Evolutionary conservation across 1,284 basidiomycete genomes (phyloP).

Genomic region (Leccinum pallidistipes): DNA sequence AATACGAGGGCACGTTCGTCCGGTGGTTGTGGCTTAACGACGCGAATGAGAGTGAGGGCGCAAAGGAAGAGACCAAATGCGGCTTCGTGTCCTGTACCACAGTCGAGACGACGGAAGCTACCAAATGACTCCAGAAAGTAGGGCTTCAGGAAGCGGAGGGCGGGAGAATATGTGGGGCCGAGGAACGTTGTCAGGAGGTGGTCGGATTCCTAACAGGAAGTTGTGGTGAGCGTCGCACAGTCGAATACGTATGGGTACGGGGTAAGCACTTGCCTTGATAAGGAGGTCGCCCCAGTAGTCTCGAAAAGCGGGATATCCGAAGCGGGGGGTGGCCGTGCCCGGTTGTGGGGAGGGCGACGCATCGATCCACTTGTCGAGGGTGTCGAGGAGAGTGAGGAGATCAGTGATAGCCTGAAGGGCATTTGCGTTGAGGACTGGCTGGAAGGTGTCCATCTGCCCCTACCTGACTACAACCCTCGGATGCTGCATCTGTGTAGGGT

Average conservation of each 20-base stretch:
- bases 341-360: constrained; percentile 79
- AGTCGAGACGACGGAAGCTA: constrained; percentile 90
- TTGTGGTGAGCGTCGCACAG: constrained; percentile 7
- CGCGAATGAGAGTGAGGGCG: constrained; percentile 62
- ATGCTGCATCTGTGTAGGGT: constrained; percentile 1
- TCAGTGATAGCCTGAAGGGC: constrained; percentile 44
- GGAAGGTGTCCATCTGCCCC: neutral
- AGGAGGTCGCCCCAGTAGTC: constrained; percentile 78
- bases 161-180: constrained; percentile 43
- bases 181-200: constrained; percentile 55
- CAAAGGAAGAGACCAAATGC: constrained; percentile 84
- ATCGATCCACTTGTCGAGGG: constrained; percentile 78
- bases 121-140: constrained; percentile 89
- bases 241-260: neutral
- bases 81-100: constrained; percentile 95
- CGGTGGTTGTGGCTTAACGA: constrained; percentile 51
- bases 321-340: constrained; percentile 68
- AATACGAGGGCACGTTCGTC: constrained; percentile 67
- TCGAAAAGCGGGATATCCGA: constrained; percentile 93
- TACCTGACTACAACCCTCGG: constrained; percentile 22
- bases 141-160: constrained; percentile 64
- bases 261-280: constrained; percentile 58
- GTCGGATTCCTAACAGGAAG: constrained; percentile 54
- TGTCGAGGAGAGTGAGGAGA: constrained; percentile 62
- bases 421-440: constrained; percentile 14